Conservation (phyloP, 257 asterid genomes). For the Lantana camara region DNA sequence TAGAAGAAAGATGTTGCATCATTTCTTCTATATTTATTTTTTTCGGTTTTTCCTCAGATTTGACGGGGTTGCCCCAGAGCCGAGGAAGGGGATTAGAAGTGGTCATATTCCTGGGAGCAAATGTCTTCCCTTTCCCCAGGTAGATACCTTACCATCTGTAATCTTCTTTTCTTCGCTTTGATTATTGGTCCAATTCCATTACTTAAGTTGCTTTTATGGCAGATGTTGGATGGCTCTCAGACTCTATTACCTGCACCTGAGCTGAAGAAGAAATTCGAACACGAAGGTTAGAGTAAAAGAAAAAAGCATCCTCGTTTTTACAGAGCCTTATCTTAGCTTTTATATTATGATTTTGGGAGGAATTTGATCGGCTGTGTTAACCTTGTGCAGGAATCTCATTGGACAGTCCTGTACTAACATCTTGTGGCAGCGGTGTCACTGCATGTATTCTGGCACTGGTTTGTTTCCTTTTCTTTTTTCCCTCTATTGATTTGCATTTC, state of each 20-base stretch:
- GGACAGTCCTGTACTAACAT: constrained; percentile 68
- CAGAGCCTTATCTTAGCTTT: neutral
- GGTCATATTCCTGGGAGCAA: constrained; percentile 97
- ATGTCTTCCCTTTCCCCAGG: constrained; percentile 91
- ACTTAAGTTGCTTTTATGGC: constrained; percentile 32
- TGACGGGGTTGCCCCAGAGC: constrained; percentile 97
- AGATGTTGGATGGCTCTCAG: constrained; percentile 88
- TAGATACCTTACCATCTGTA: constrained; percentile 22
- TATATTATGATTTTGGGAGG: no score
- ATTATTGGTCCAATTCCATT: no score
- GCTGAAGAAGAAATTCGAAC: constrained; percentile 74
- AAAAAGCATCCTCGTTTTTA: no score
- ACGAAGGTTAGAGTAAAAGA: constrained; percentile 57
- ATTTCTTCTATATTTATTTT: neutral
- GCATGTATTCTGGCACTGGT: constrained; percentile 96
- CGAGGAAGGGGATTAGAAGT: constrained; percentile 90
- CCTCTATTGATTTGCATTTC: no score
- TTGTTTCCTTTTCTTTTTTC: no score
- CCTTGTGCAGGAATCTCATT: constrained; percentile 74
- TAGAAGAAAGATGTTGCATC: neutral
- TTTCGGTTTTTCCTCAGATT: constrained; percentile 44
- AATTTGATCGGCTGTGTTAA: no score
- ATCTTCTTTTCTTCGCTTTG: constrained; percentile 3
- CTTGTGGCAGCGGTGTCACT: constrained; percentile 98
- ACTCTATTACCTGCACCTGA: constrained; percentile 76